These are phyloP conservation scores for Copromyces sp. DNA, from an alignment of 495 filamentous ascomycete species.

Conservation along the genomic window DNA sequence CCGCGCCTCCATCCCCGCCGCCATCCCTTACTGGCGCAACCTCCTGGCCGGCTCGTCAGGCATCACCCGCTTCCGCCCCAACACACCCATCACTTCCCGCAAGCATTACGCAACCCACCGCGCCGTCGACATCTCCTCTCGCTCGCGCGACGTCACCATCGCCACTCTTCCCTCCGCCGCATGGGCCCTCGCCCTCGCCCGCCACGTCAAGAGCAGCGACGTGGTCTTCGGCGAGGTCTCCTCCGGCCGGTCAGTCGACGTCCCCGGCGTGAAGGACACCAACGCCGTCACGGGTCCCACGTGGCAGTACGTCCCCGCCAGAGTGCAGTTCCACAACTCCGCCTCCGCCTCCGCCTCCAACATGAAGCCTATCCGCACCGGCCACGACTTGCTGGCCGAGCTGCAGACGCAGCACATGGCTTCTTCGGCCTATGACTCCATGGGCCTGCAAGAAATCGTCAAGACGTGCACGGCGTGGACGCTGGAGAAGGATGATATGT, in stretches of 20 bases:
- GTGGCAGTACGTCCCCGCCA: slow-evolving; percentile 34
- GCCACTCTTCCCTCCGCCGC: slow-evolving; percentile 50
- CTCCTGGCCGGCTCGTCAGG: slow-evolving; percentile 40
- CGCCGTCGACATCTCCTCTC: slow-evolving; percentile 32
- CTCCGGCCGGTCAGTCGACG: slow-evolving; percentile 45
- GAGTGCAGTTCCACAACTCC: slow-evolving; percentile 19
- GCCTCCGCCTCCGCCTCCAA: not conserved
- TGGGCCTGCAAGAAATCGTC: slow-evolving; percentile 28
- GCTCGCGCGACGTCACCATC: slow-evolving; percentile 41
- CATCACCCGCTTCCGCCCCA: slow-evolving; percentile 34
- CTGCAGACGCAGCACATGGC: slow-evolving; percentile 31
- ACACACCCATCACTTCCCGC: slow-evolving; percentile 17
- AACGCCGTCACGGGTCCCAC: slow-evolving; percentile 37
- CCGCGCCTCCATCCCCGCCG: slow-evolving; percentile 17
- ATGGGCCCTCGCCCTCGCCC: slow-evolving; percentile 51
- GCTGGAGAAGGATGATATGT: slow-evolving; percentile 10
- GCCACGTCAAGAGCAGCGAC: slow-evolving; percentile 35
- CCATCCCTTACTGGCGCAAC: slow-evolving; percentile 47
- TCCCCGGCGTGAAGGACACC: slow-evolving; percentile 33
- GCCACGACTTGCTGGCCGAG: slow-evolving; percentile 19
- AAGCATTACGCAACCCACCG: slow-evolving; percentile 28
- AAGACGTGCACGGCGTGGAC: slow-evolving; percentile 17
- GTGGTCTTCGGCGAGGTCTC: slow-evolving; percentile 53
- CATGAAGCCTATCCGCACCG: slow-evolving; percentile 8
- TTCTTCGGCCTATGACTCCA: slow-evolving; percentile 25